Evolutionary conservation across 768 basidiomycete genomes (phyloP).

Genomic region (Mrakia gelida): DNA sequence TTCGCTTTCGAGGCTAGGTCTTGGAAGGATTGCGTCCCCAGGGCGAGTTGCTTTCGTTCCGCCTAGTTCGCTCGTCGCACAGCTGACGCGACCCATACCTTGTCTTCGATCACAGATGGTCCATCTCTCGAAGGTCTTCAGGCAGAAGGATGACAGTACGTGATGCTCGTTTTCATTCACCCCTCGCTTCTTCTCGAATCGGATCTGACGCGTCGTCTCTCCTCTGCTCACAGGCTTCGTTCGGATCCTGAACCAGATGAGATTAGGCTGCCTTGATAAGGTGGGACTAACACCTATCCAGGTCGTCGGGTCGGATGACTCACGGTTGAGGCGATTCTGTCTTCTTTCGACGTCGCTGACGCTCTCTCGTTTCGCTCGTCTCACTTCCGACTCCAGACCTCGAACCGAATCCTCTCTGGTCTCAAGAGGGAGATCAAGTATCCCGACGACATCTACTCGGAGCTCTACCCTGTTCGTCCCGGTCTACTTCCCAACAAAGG

Average conservation of each 20-base stretch:
- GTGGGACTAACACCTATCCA: no score
- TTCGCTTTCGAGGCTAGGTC: slow-evolving; percentile 12
- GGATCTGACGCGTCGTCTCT: background rate
- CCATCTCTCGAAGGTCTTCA: background rate
- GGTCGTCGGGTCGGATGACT: no score
- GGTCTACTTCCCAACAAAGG: background rate
- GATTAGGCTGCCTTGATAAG: background rate
- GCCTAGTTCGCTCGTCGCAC: background rate
- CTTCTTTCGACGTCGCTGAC: no score
- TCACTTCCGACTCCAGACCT: no score
- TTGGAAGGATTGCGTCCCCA: slow-evolving; percentile 14
- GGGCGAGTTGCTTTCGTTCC: background rate
- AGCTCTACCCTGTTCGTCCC: slow-evolving; percentile 15
- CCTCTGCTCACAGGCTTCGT: background rate
- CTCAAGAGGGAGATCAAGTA: slow-evolving; percentile 16
- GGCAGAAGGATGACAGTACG: slow-evolving; percentile 11
- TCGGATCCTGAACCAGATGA: slow-evolving; percentile 18
- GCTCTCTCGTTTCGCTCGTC: no score
- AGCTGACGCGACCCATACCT: no score
- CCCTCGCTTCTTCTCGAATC: background rate
- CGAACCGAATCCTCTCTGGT: slow-evolving; percentile 13
- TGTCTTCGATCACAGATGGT: background rate
- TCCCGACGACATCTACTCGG: slow-evolving; percentile 21
- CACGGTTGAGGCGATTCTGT: no score
- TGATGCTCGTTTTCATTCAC: background rate